phyloP scores from a whole-genome alignment of 2,329 filamentous ascomycete species.

The Septoria petroselini region DNA sequence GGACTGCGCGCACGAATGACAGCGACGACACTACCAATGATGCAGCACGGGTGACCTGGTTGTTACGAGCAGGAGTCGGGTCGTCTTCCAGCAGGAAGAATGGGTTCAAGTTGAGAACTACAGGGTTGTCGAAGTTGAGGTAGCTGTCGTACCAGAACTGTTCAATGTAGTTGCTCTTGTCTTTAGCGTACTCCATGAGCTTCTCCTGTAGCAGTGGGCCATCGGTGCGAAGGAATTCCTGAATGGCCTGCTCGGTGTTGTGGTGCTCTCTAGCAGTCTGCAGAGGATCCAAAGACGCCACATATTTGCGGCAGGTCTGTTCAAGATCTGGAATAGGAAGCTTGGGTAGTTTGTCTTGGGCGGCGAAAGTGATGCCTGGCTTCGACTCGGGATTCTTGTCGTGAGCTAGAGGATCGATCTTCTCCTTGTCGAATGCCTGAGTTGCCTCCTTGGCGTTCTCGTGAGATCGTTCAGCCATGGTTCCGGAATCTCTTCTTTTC shows the following conservation, averaged over 20 bases:
- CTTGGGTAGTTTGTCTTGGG: slow-evolving; percentile 84
- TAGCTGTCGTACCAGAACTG: slow-evolving; percentile 99
- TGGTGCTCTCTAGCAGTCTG: slow-evolving; percentile 77
- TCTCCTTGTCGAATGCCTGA: slow-evolving; percentile 48
- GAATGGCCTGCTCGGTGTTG: slow-evolving; percentile 74
- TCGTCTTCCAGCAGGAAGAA: slow-evolving; percentile 98
- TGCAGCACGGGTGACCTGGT: slow-evolving; percentile 91
- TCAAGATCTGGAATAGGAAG: slow-evolving; percentile 89
- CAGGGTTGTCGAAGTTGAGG: slow-evolving; percentile 94
- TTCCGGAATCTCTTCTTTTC: slow-evolving; percentile 37
- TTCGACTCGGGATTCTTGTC: slow-evolving; percentile 56
- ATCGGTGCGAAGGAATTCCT: slow-evolving; percentile 77
- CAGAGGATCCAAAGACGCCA: slow-evolving; percentile 74
- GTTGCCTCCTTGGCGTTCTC: slow-evolving; percentile 54
- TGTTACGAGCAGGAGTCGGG: slow-evolving; percentile 90
- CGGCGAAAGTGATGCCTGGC: slow-evolving; percentile 80
- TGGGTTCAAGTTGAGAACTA: slow-evolving; percentile 94
- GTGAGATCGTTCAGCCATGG: slow-evolving; percentile 45
- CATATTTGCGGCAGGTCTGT: slow-evolving; percentile 71
- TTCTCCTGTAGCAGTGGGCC: slow-evolving; percentile 84
- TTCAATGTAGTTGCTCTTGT: slow-evolving; percentile 94
- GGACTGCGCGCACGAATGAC: slow-evolving; percentile 87
- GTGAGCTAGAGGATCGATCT: slow-evolving; percentile 48
- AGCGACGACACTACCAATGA: slow-evolving; percentile 87
- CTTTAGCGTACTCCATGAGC: slow-evolving; percentile 83